Conservation (phyloP, 2,329 filamentous ascomycete species). For the Tolypocladium album region DNA sequence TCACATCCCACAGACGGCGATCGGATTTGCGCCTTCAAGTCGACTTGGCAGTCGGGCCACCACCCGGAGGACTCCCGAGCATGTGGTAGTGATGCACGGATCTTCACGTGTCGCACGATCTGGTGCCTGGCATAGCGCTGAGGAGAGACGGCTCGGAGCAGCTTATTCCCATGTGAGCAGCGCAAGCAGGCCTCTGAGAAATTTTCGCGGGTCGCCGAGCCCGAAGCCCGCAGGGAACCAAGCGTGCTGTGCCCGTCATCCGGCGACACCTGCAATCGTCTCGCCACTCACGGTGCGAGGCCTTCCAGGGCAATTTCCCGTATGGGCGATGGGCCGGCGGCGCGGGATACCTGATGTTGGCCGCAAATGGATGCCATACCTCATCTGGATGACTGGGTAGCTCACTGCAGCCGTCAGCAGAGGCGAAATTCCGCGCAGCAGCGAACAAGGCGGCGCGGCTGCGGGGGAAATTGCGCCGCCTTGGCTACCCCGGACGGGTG, state of each 20-base stretch:
- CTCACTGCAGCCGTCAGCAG: not conserved
- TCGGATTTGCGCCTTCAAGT: not conserved
- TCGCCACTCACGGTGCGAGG: not conserved
- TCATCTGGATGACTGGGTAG: too few species aligned
- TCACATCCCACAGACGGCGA: not conserved
- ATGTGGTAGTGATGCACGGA: not conserved
- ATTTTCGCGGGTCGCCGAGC: not conserved
- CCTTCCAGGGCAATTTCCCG: not conserved
- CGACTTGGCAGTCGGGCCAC: not conserved
- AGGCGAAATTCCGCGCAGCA: not conserved
- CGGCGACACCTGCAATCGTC: not conserved
- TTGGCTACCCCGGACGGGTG: not conserved
- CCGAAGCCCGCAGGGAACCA: too few species aligned
- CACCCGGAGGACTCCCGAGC: not conserved
- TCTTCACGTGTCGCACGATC: not conserved
- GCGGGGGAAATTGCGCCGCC: not conserved
- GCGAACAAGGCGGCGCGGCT: not conserved
- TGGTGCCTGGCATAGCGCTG: not conserved
- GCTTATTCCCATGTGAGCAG: not conserved
- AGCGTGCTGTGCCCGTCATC: not conserved
- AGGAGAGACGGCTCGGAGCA: not conserved
- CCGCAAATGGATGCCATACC: not conserved
- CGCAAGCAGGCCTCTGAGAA: not conserved
- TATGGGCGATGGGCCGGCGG: not conserved
- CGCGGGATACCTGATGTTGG: not conserved